phyloP scores from a whole-genome alignment of 352 stramenopile species.

The Aphanomyces cochlioides region DNA sequence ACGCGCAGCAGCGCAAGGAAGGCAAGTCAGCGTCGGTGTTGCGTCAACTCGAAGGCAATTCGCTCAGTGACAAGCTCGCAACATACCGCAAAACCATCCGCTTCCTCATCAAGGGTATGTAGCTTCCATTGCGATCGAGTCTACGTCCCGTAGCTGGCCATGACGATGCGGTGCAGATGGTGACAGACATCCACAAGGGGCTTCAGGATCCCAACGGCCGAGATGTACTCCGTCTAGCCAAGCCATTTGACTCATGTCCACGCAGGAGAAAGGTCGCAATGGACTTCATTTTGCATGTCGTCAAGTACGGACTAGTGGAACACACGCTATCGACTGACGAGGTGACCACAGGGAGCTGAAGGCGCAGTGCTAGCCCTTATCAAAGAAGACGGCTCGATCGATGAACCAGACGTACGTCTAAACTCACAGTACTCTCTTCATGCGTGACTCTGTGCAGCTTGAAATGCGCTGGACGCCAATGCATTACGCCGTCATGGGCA shows the following conservation, averaged over 20 bases:
- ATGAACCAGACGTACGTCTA: constrained; percentile 65
- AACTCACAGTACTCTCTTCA: not conserved
- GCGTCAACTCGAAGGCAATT: constrained; percentile 68
- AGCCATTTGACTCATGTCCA: not conserved
- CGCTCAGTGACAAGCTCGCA: constrained; percentile 56
- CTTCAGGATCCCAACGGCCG: constrained; percentile 71
- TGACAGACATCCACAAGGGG: constrained; percentile 55
- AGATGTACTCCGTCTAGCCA: constrained; percentile 40
- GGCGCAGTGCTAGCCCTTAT: constrained; percentile 52
- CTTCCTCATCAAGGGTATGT: constrained; percentile 70
- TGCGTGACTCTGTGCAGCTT: constrained; percentile 36
- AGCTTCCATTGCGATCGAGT: not conserved
- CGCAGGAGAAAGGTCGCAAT: constrained; percentile 68
- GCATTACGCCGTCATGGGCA: constrained; percentile 75
- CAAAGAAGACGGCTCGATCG: constrained; percentile 68
- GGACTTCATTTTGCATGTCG: constrained; percentile 72
- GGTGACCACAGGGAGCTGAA: constrained; percentile 43
- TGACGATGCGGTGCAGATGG: constrained; percentile 61
- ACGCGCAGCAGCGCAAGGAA: constrained; percentile 53
- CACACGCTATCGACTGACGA: not conserved
- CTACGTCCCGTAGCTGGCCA: constrained; percentile 40
- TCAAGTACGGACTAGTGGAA: constrained; percentile 39
- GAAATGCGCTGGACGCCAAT: constrained; percentile 79
- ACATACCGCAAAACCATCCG: constrained; percentile 67
- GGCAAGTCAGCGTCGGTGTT: constrained; percentile 62